Conservation (phyloP, 345 rosid species). For the Murraya koenigii region DNA sequence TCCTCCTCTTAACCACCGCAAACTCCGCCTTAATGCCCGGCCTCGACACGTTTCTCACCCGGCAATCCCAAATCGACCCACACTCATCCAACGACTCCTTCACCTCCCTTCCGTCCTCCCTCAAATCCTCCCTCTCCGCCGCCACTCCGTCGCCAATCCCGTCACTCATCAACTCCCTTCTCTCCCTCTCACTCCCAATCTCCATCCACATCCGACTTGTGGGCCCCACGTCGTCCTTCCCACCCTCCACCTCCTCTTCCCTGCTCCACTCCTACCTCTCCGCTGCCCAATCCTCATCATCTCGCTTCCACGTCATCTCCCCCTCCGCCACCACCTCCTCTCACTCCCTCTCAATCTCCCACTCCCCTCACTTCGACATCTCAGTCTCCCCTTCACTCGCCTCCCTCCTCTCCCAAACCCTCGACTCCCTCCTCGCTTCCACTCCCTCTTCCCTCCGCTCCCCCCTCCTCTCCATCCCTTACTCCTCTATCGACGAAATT, state of each 20-base stretch:
- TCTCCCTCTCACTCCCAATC: conserved; percentile 50
- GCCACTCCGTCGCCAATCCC: conserved; percentile 21
- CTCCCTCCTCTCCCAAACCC: conserved; percentile 42
- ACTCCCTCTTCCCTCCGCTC: conserved; percentile 62
- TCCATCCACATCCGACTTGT: conserved; percentile 63
- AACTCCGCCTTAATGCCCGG: conserved; percentile 45
- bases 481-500: conserved; percentile 48
- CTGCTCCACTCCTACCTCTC: conserved; percentile 46
- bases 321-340: conserved; percentile 34
- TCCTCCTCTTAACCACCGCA: conserved; percentile 8
- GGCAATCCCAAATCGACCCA: conserved; percentile 57
- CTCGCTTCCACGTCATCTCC: conserved; percentile 43
- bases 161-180: conserved; percentile 41
- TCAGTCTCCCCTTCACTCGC: conserved; percentile 37
- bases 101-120: conserved; percentile 53
- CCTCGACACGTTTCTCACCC: conserved; percentile 58
- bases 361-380: conserved; percentile 52
- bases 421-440: conserved; percentile 46
- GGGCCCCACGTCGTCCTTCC: conserved; percentile 52
- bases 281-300: conserved; percentile 28
- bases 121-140: conserved; percentile 50
- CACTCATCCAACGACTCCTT: conserved; percentile 65
- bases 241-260: conserved; percentile 40
- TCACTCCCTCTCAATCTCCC: conserved; percentile 41
- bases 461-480: conserved; percentile 56